Conservation (phyloP, 2,329 filamentous ascomycete species). For the Cercospora sesami region DNA sequence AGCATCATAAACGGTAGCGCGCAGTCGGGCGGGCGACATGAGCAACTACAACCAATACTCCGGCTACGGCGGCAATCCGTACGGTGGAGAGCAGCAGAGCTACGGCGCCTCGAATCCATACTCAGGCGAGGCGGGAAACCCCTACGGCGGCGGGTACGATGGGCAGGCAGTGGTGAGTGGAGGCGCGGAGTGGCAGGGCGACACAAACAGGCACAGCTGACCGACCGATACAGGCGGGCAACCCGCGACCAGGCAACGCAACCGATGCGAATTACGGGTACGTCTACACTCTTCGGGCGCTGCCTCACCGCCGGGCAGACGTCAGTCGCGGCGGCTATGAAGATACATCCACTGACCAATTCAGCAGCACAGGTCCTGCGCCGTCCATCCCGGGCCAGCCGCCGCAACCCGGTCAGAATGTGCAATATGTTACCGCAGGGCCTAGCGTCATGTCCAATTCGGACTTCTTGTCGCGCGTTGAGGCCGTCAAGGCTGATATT, state of each 20-base stretch:
- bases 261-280: slow-evolving; percentile 11
- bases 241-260: slow-evolving; percentile 7
- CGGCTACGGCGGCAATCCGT: slow-evolving; percentile 59
- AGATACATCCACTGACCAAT: neutral
- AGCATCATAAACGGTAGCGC: slow-evolving; percentile 10
- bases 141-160: slow-evolving; percentile 41
- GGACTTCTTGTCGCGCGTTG: slow-evolving; percentile 68
- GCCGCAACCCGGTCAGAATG: slow-evolving; percentile 54
- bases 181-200: neutral
- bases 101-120: slow-evolving; percentile 41
- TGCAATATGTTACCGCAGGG: slow-evolving; percentile 46
- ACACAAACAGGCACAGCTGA: slow-evolving; percentile 4
- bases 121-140: slow-evolving; percentile 38
- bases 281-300: neutral
- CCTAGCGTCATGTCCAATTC: slow-evolving; percentile 57
- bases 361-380: slow-evolving; percentile 19
- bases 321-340: neutral
- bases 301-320: neutral
- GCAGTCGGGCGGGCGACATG: slow-evolving; percentile 46
- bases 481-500: slow-evolving; percentile 67
- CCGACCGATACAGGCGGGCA: slow-evolving; percentile 3
- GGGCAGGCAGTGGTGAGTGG: slow-evolving; percentile 18
- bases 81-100: slow-evolving; percentile 63
- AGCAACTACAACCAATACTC: slow-evolving; percentile 58
- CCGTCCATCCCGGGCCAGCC: slow-evolving; percentile 41